Evolutionary conservation across 306 rosid genomes (phyloP), one percentile per base, ranked within the genome.

Genomic region (Inga laurina): DNA sequence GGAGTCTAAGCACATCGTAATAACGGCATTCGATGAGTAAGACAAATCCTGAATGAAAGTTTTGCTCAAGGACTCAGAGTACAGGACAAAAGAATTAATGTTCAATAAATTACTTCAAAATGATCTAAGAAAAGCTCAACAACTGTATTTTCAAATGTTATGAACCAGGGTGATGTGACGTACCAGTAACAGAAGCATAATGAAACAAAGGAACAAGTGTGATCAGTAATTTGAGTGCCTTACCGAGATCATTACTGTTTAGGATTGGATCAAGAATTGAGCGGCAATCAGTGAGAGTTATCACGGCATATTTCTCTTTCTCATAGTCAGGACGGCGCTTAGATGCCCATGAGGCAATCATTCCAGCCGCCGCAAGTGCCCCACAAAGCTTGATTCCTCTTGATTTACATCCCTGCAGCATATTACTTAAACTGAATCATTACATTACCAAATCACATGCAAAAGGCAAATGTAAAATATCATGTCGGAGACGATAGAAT

Each of bases 261-360:
- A 93, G 94, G 52, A 91, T 88, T 32, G 99, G 99, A 65, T 93
- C 94, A 37, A 92, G 97, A 82, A 79, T 52, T 7, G 97, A 67
- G 86, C 97, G 99, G 86, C 98, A 96, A 85, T 96, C 97, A 18
- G 78, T 43, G 69, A 96, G 96, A 19, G 97, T 93, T 22, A 96
- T 94, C 5, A 91, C 97, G 37, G 87, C 98, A 83, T 96, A 92
- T 80, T 96, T 96, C 82, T 96, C 99, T 48, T 70, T 81, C n/a
- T 87, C 89, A 57, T 91, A 11, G 49, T 80, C 83, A 74, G 92
- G 90, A 82, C 90, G 90, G 59, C 32, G 32, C 82, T 91, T 94
- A 54, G 94, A 87, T 45, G 85, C 80, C 90, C 86, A 86, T 7
- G 90, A 80, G 2, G 99, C 97, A 56, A 93, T 85, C 91, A 96